Base-by-base conservation (phyloP, 805 yeast species). In the Priceomyces carsonii region DNA sequence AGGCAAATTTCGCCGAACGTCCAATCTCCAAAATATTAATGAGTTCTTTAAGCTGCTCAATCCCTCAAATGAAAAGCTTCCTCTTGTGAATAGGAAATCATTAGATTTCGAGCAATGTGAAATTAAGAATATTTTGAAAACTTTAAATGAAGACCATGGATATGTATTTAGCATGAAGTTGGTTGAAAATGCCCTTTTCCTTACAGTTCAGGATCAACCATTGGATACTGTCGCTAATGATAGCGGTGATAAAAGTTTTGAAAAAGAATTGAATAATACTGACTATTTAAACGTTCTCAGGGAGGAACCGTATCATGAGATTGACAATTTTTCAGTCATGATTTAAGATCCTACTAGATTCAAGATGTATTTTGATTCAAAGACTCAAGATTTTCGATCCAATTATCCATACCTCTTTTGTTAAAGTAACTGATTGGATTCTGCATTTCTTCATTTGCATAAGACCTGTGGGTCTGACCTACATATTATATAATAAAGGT, bases 171-270 rank as follows among this genome's bases (percentile, higher is more conserved):
- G 35, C 15, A 23, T 56, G 7, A 34, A 43, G 9, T 39, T 54
- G 10, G 43, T 56, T 25, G 58, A 40, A 35, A 56, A 55, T 37
- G 47, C 42, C 18, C 24, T 55, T 20, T 44, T 53, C 15, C 26
- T 56, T 14, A 40, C 50, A 3, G 29, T 45, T 7, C 37, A 33
- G 15, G 37, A 33, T 17, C 26, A n/a, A n/a, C n/a, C n/a, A n/a
- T n/a, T n/a, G n/a, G 9, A 31, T 12, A 22, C 21, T 8, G n/a
- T 6, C n/a, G 18, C 31, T 17, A 12, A 18, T 8, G 10, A 8
- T 10, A 10, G 18, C 15, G 15, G 15, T 20, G 18, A 20, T 26
- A 18, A 21, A 17, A 33, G 36, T 18, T 20, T 29, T 18, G 12
- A 15, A 10, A 16, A 38, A 10, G 29, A 29, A 8, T 18, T 39